phyloP scores from a whole-genome alignment of 2,329 filamentous ascomycete species.

The Colletotrichum truncatum region DNA sequence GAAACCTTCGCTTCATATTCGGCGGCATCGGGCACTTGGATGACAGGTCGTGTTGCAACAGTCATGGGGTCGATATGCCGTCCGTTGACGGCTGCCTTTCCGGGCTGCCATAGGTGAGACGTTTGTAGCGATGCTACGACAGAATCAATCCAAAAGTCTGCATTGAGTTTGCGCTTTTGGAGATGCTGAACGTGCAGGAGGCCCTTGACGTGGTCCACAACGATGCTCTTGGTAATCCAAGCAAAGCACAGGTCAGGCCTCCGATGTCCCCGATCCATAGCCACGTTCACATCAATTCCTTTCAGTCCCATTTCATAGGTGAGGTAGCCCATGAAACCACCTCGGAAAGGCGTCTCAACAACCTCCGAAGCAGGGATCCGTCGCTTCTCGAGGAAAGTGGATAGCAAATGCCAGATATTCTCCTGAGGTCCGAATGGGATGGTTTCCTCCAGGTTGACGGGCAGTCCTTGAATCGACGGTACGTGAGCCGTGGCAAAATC shows the following conservation, averaged over 20 bases:
- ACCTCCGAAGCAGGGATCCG: constrained; percentile 31
- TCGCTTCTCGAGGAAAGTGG: constrained; percentile 50
- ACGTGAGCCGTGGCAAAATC: constrained; percentile 44
- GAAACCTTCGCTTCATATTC: constrained; percentile 74
- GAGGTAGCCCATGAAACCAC: constrained; percentile 85
- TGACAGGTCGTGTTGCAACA: constrained; percentile 32
- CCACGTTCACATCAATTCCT: constrained; percentile 59
- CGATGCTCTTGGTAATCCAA: constrained; percentile 80
- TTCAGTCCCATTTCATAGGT: constrained; percentile 85
- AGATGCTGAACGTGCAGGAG: constrained; percentile 75
- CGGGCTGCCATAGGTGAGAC: constrained; percentile 43
- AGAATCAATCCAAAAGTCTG: constrained; percentile 42
- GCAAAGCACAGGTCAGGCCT: constrained; percentile 78
- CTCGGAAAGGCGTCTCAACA: constrained; percentile 70
- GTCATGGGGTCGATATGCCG: constrained; percentile 7
- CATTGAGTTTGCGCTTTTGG: constrained; percentile 35
- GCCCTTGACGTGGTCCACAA: constrained; percentile 76
- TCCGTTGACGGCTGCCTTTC: constrained; percentile 7
- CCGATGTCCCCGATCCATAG: constrained; percentile 44
- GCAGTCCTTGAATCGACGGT: constrained; percentile 21
- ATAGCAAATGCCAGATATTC: constrained; percentile 61
- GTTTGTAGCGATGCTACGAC: constrained; percentile 40
- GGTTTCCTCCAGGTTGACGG: constrained; percentile 35
- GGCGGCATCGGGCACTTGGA: constrained; percentile 51
- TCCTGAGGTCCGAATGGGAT: constrained; percentile 38